Conservation (phyloP, 2,329 filamentous ascomycete genomes). For the Sporothrix inflata region DNA sequence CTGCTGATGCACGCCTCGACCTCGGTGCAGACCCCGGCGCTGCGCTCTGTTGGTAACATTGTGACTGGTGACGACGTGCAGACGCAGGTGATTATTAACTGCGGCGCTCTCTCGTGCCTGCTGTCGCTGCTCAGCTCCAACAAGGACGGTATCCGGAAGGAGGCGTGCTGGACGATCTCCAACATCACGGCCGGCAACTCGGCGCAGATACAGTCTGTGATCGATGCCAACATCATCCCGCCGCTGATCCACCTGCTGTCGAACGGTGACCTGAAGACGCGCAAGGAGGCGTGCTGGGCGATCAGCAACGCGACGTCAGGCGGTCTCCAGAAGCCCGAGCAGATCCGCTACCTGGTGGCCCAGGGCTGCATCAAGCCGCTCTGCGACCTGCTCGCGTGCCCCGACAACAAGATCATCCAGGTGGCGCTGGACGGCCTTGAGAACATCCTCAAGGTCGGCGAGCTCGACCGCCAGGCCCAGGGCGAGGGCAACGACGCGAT, state of each 20-base stretch:
- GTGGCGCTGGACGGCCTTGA: slow-evolving; percentile 96
- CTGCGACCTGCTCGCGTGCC: slow-evolving; percentile 91
- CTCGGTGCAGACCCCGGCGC: slow-evolving; percentile 94
- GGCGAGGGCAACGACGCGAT: slow-evolving; percentile 76
- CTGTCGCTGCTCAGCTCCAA: slow-evolving; percentile 91
- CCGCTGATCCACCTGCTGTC: slow-evolving; percentile 94
- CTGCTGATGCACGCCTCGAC: slow-evolving; percentile 97
- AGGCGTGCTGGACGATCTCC: slow-evolving; percentile 99
- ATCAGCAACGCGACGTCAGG: slow-evolving; percentile 98
- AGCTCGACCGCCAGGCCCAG: slow-evolving; percentile 93
- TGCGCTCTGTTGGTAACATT: slow-evolving; percentile 97
- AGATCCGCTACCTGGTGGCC: slow-evolving; percentile 91
- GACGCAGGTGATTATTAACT: slow-evolving; percentile 99
- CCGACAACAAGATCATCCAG: slow-evolving; percentile 99
- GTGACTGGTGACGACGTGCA: slow-evolving; percentile 98
- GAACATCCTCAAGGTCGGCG: slow-evolving; percentile 99
- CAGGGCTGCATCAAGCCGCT: slow-evolving; percentile 97
- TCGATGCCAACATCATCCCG: slow-evolving; percentile 95
- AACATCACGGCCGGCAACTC: slow-evolving; percentile 99
- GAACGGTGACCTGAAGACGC: slow-evolving; percentile 97
- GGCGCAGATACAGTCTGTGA: slow-evolving; percentile 92
- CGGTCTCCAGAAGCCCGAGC: slow-evolving; percentile 96
- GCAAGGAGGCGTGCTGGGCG: slow-evolving; percentile 99
- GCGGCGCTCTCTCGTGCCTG: slow-evolving; percentile 88
- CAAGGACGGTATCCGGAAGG: slow-evolving; percentile 98